Evolutionary conservation across 1,139 yeast species (phyloP), one percentile per base, ranked within the genome.

Genomic region (Sugiyamaella neomexicana): DNA sequence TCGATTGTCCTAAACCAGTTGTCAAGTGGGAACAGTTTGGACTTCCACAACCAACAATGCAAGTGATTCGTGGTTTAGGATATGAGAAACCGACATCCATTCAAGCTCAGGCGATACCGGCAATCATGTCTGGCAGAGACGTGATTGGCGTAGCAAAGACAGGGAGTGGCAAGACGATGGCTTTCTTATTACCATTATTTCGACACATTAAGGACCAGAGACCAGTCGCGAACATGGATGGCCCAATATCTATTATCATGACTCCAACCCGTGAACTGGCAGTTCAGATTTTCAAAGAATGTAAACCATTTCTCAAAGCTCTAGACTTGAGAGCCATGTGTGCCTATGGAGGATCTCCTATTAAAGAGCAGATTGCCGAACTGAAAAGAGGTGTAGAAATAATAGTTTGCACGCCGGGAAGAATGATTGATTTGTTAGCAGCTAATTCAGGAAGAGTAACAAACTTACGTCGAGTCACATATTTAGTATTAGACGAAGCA

Each of bases 181-280:
- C 97, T 1, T 95, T 89, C 70, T 75, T 90, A 8, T 68, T 95
- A 9, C 98, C 99, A 0, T 72, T 93, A 72, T 74, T 93, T 50
- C 77, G 97, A 50, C 98, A 93, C 58, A 81, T 95, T 5, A 80
- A 79, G 58, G 93, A 86, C 48, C 93, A 87, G 62, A 74, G 81
- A 2, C 81, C 82, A 0, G 62, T 88, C 32, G 64, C 74, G 1
- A 70, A 72, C 2, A 76, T 75, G 5, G 87, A 80, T 25, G 95
- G 96, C 0, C 98, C 98, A 0, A 73, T 88, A 29, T 96, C 89
- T 0, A 66, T 95, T 15, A 79, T 95, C 1, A 70, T 95, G 68
- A 85, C 97, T 0, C 99, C 99, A 0, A 95, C 99, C 0, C 77
- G 99, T 65, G 99, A 95, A 68, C 74, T 95, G 49, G 96, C 98